Base-by-base conservation (phyloP, 2,329 filamentous ascomycete genomes). In the Nemania sp. region DNA sequence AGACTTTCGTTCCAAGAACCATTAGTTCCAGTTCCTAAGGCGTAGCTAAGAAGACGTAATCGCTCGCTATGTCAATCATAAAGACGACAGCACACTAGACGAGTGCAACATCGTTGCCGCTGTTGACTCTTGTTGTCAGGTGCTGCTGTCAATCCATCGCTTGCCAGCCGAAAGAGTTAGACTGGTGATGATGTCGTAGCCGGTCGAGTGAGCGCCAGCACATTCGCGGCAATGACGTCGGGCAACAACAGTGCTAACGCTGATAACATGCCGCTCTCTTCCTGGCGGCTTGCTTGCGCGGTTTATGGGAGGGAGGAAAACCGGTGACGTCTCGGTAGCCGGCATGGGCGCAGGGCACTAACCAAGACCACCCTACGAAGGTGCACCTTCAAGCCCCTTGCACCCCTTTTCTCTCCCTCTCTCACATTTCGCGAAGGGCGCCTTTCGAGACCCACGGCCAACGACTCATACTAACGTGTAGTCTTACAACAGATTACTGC, bases 81-180 rank as follows among this genome's bases (percentile, higher is more conserved):
- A 32, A 35, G 72, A 75, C 22, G 66, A 61, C 22, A 66, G 68
- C 32, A 70, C 69, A 6, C 69, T 73, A 45, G 74, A 73, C 27
- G 74, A 69, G 60, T 73, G 73, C 20, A 70, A 59, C 56, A 72
- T 77, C 18, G 73, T 77, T 27, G 69, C 72, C 10, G 73, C 73
- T 20, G 71, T 76, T 66, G 70, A 73, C 68, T 82, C 79, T n/a
- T n/a, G n/a, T n/a, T 76, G 83, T 84, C 22, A 26, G 80, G 80
- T 15, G 79, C 84, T 13, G 85, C 88, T 32, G 81, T 87, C 65
- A 86, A 82, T 78, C 82, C 89, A 82, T 87, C 84, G 20, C 81
- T 89, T 2, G 85, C 85, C 5, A 84, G 83, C 0, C 61, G 73
- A 20, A 78, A 74, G 64, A 84, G 82, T 1, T 68, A 75, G 2